Base-by-base conservation (phyloP, 257 asterid species). In the Solanum chaucha region DNA sequence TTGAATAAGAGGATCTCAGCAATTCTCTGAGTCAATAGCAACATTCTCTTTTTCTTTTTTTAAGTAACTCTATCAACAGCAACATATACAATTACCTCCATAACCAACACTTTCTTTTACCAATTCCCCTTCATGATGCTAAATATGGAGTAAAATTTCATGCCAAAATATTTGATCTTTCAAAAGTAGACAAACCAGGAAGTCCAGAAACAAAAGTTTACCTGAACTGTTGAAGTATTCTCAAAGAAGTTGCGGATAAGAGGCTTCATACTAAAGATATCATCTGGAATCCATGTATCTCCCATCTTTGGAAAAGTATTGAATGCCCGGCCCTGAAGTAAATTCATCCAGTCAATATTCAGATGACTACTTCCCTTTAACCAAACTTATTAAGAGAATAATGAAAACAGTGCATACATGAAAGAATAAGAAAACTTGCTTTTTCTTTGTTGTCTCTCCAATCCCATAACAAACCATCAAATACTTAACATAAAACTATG, bases 251-350 rank as follows among this genome's bases (percentile, higher is more conserved):
- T 96, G 87, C 97, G 93, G 44, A 93, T 85, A 85, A 94, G 86
- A 13, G 99, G 99, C 89, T 93, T 95, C 95, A 97, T 81, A 72
- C 87, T 75, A 48, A 97, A 92, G 89, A 94, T 83, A 92, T 92
- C 93, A 67, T 97, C 98, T 4, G 98, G 99, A 90, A 97, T 91
- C 99, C 98, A 95, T 34, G 86, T 67, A 86, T 95, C 97, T 8
- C 98, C 98, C 99, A 97, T 97, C 93, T 93, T 95, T 1, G 98
- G 99, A 72, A 97, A 97, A 85, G 99, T 97, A 90, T 97, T 97
- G 85, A 91, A 97, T 55, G 98, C 98, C 74, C 91, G 99, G 20
- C 99, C 99, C 99, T 97, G 91, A 48, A 88, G 88, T 34, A 59
- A 44, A 68, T 48, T 38, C 78, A 86, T 77, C 83, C 80, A 85